Evolutionary conservation across 805 yeast genomes (phyloP), one percentile per base, ranked within the genome.

Genomic region (Candida incommunis): DNA sequence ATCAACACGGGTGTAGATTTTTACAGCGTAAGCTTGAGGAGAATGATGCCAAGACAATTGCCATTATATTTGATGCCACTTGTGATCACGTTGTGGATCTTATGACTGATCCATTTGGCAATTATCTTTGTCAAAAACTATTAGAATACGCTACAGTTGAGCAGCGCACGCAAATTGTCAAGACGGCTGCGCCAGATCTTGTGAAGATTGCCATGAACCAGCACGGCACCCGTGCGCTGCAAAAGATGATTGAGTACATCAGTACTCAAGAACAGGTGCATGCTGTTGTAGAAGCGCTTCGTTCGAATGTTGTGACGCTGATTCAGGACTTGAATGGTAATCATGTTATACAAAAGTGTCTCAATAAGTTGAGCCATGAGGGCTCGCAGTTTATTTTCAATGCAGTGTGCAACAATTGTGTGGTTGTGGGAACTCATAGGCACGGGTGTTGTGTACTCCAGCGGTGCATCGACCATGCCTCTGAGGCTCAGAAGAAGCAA

Each of bases 371-470:
- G 54, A 66, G 70, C 23, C 69, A 82, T 2, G 68, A 65, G n/a
- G 81, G 83, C 46, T 74, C 83, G 52, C 92, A 88, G 60, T 90
- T 92, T 59, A 84, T 92, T 48, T 87, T 85, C 60, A 92, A 87
- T 57, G 82, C 95, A 16, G 92, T 92, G 3, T 70, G 80, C 48
- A 64, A 63, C 13, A 72, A 86, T 51, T 81, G 92, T 50, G 71
- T 78, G 31, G 81, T 78, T 47, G 85, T 92, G 46, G 94, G 96
- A 3, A 86, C 94, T 41, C 97, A 92, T 58, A 76, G 96, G 57
- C 97, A 92, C 59, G 98, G 97, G 4, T 92, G 98, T 66, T 90
- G 97, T 64, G 97, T 90, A 22, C 69, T 90, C 47, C 98, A 90
- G 65, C 75, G 97, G 55, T 88, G 97, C 62, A 72, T 92, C 54